These are phyloP conservation scores for Scheffersomyces segobiensis DNA, from an alignment of 1,139 yeast species.

Conservation along the genomic window DNA sequence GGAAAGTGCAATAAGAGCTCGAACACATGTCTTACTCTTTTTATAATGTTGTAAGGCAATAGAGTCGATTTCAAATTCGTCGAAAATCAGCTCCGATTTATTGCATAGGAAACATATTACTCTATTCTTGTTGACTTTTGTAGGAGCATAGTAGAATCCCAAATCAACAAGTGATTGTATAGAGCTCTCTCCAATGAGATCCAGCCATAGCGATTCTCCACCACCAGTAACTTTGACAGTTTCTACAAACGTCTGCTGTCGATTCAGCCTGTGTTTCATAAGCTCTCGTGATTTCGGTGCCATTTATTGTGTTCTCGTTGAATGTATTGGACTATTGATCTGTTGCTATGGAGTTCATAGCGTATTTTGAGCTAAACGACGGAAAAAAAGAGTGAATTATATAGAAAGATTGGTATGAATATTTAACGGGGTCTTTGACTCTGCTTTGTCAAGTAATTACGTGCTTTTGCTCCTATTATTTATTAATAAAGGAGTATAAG, in stretches of 20 bases:
- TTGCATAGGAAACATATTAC: constrained; percentile 65
- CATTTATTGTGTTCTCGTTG: constrained; percentile 4
- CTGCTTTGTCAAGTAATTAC: neutral
- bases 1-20: constrained; percentile 29
- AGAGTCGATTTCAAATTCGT: constrained; percentile 28
- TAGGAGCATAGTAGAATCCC: constrained; percentile 74
- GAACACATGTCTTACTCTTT: constrained; percentile 24
- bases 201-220: constrained; percentile 19
- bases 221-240: constrained; percentile 9
- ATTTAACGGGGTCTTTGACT: neutral
- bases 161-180: constrained; percentile 52
- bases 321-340: neutral
- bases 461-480: neutral
- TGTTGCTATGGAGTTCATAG: neutral
- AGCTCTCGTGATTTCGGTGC: constrained; percentile 12
- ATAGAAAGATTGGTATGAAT: neutral
- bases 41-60: constrained; percentile 48
- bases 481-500: too few relatives aligned
- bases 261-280: constrained; percentile 17
- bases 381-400: neutral
- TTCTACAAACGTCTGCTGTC: constrained; percentile 30
- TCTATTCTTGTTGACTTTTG: constrained; percentile 42
- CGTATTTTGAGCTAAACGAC: neutral
- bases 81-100: constrained; percentile 36
- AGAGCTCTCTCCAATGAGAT: constrained; percentile 35